Conservation (phyloP, 108 stramenopile genomes). For the Cyclostephanos invisitatus region DNA sequence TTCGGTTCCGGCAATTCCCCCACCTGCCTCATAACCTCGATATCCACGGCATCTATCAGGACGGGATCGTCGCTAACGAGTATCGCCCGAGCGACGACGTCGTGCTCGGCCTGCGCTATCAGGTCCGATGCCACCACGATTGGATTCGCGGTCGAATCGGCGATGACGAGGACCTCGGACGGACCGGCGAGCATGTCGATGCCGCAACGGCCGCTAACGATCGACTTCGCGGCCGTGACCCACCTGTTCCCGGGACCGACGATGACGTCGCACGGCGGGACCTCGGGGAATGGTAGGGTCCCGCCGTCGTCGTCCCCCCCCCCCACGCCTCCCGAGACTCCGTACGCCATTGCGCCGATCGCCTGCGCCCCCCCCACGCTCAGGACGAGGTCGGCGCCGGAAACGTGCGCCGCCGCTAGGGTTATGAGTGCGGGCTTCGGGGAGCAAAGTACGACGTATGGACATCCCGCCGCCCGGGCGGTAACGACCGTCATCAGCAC, state of each 20-base stretch:
- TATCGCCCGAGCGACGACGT: slow-evolving; percentile 96
- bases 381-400: slow-evolving; percentile 89
- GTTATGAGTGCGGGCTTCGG: slow-evolving; percentile 93
- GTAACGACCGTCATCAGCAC: slow-evolving; percentile 99
- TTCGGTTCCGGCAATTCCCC: slow-evolving; percentile 87
- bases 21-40: slow-evolving; percentile 70
- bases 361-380: slow-evolving; percentile 96
- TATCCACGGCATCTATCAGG: slow-evolving; percentile 77
- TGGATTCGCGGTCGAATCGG: slow-evolving; percentile 90
- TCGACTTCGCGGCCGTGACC: slow-evolving; percentile 97
- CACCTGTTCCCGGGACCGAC: slow-evolving; percentile 99
- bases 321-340: slow-evolving; percentile 44
- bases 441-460: slow-evolving; percentile 88
- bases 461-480: slow-evolving; percentile 94
- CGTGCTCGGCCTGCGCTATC: slow-evolving; percentile 99
- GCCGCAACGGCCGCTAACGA: slow-evolving; percentile 91
- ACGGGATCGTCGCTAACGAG: slow-evolving; percentile 66
- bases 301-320: slow-evolving; percentile 16
- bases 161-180: slow-evolving; percentile 96
- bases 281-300: slow-evolving; percentile 15
- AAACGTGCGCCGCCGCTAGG: slow-evolving; percentile 87
- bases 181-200: slow-evolving; percentile 99
- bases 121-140: slow-evolving; percentile 96
- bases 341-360: slow-evolving; percentile 94
- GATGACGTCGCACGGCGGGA: slow-evolving; percentile 93